phyloP scores from a whole-genome alignment of 2,329 filamentous ascomycete species.

The Penicillium sp. region DNA sequence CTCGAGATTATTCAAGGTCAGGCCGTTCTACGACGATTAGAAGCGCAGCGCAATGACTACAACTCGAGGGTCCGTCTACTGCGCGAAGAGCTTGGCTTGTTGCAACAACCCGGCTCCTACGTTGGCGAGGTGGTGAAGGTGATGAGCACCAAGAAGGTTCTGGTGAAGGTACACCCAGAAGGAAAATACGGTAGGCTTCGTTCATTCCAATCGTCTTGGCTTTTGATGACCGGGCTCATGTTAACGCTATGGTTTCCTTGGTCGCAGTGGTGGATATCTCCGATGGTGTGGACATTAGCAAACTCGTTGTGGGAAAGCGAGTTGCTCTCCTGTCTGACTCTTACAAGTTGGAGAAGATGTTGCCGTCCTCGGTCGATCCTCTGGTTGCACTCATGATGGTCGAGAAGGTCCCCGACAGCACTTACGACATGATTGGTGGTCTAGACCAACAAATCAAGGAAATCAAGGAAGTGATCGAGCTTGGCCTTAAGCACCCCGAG shows the following conservation, averaged over 20 bases:
- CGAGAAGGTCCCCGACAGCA: slow-evolving; percentile 98
- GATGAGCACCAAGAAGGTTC: slow-evolving; percentile 98
- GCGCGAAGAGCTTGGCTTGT: slow-evolving; percentile 88
- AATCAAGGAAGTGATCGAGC: slow-evolving; percentile 99
- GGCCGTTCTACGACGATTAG: slow-evolving; percentile 87
- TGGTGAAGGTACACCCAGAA: slow-evolving; percentile 98
- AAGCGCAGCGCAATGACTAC: slow-evolving; percentile 98
- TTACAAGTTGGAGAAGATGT: slow-evolving; percentile 98
- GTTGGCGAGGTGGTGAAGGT: slow-evolving; percentile 99
- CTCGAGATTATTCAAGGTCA: slow-evolving; percentile 99
- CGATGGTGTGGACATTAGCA: slow-evolving; percentile 89
- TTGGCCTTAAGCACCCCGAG: slow-evolving; percentile 96
- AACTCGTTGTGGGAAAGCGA: slow-evolving; percentile 96
- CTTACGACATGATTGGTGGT: slow-evolving; percentile 99
- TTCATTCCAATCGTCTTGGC: background rate
- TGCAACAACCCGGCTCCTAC: slow-evolving; percentile 97
- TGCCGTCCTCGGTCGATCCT: slow-evolving; percentile 95
- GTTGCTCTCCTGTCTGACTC: slow-evolving; percentile 95
- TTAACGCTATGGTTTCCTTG: slow-evolving; percentile 9
- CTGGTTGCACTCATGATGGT: slow-evolving; percentile 99
- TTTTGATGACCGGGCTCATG: background rate
- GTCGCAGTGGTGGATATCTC: slow-evolving; percentile 85
- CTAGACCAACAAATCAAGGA: slow-evolving; percentile 99
- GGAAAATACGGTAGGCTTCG: slow-evolving; percentile 88
- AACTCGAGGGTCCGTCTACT: slow-evolving; percentile 95